phyloP scores from a whole-genome alignment of 805 yeast species.

The Helenozyma baotianmanensis region DNA sequence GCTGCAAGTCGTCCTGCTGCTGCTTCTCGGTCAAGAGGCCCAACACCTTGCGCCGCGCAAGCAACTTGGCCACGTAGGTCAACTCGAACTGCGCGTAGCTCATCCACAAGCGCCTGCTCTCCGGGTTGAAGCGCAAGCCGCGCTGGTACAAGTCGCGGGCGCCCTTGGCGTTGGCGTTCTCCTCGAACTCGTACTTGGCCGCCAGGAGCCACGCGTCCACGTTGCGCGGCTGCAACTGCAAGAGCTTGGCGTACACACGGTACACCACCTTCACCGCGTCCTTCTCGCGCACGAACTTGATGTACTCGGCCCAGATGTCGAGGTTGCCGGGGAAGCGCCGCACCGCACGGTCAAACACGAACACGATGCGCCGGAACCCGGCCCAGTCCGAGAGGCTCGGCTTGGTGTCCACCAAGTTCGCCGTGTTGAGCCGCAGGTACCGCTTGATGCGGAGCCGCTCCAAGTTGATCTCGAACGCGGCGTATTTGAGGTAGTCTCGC shows the following conservation, averaged over 20 bases:
- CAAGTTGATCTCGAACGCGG: constrained; percentile 73
- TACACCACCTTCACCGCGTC: constrained; percentile 71
- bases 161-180: constrained; percentile 81
- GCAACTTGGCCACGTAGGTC: constrained; percentile 74
- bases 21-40: constrained; percentile 73
- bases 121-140: constrained; percentile 79
- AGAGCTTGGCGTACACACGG: constrained; percentile 68
- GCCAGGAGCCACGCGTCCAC: constrained; percentile 91
- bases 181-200: constrained; percentile 88
- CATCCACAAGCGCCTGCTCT: constrained; percentile 68
- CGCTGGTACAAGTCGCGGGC: constrained; percentile 84
- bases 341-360: constrained; percentile 79
- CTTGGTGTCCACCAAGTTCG: constrained; percentile 51
- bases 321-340: constrained; percentile 74
- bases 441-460: constrained; percentile 76
- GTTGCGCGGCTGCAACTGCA: constrained; percentile 88
- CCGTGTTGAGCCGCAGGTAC: constrained; percentile 53
- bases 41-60: constrained; percentile 77
- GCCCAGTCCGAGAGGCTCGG: constrained; percentile 84
- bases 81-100: constrained; percentile 87
- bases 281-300: constrained; percentile 60
- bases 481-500: constrained; percentile 72
- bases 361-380: constrained; percentile 72
- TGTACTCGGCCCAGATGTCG: constrained; percentile 72
- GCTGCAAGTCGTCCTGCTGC: constrained; percentile 46